Conservation (phyloP, 2,329 filamentous ascomycete genomes). For the Phialophora chinensis region DNA sequence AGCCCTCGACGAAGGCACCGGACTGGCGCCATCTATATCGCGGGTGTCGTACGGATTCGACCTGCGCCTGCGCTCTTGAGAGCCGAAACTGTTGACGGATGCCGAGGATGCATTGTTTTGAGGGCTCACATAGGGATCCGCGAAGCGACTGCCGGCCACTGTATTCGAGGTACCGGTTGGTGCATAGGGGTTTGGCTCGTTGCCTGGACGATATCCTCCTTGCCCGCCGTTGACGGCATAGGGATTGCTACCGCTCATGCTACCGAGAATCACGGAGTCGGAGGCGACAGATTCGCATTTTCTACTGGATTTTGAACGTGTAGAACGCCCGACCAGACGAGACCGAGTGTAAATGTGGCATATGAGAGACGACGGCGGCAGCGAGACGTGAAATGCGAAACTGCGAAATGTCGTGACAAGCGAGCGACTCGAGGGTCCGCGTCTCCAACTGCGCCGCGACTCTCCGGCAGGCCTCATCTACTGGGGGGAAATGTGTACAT, state of each 20-base stretch:
- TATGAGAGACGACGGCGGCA: not conserved
- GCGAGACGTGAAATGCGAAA: not conserved
- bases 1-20: constrained; percentile 23
- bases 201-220: constrained; percentile 24
- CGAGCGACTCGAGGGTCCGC: constrained; percentile 1
- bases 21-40: constrained; percentile 31
- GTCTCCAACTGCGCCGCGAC: constrained; percentile 2
- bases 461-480: not conserved
- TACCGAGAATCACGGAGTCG: constrained; percentile 4
- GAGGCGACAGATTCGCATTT: constrained; percentile 18
- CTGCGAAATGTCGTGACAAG: not conserved
- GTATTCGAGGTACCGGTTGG: constrained; percentile 29
- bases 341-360: not conserved
- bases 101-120: constrained; percentile 38
- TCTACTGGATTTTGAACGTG: not conserved
- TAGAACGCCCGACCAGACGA: constrained; percentile 5
- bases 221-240: constrained; percentile 35
- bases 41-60: constrained; percentile 38
- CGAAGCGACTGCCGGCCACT: constrained; percentile 31
- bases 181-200: constrained; percentile 36
- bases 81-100: constrained; percentile 38
- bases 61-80: constrained; percentile 35
- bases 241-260: constrained; percentile 35
- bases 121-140: constrained; percentile 33
- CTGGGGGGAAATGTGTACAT: no score